Base-by-base conservation (phyloP, 1,284 basidiomycete species). In the Ustilago curta region DNA sequence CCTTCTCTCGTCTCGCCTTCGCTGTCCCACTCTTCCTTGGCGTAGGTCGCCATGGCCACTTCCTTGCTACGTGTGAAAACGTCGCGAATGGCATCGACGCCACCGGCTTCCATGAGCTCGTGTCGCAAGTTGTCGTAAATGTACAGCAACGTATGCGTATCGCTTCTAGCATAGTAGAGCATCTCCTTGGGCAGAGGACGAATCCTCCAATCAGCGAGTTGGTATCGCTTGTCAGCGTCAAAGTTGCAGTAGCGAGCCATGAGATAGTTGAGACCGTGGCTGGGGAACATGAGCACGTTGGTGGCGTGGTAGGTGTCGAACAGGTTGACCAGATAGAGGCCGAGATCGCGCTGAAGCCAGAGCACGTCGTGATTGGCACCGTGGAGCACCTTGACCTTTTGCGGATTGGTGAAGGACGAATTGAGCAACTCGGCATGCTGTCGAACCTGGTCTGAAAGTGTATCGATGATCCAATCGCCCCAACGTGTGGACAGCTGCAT, bases 241-340 rank as follows among this genome's bases (percentile, higher is more conserved):
- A 95, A 95, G 79, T 93, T 90, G 82, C 93, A 95, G 82, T 94
- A 98, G 86, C 92, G 91, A 78, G 91, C 89, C n/a, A 99, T 88
- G 11, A 99, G 88, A 48, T 91, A 89, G 0, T 92, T 92, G 9
- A 99, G 90, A 1, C 91, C 91, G 78, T 94, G 92, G 49, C 91
- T 89, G 0, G 92, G 91, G 80, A 95, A 93, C 29, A 71, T 32
- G 21, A 84, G 66, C 0, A 93, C 87, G 79, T 92, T 93, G 0
- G 94, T 93, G 1, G 96, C 96, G 79, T 98, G 95, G 84, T 91
- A 98, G 0, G 97, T 99, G 84, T 99, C 96, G 83, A 98, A 99
- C 9, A 99, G 86, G 70, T 94, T 93, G 68, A 99, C 95, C 50
- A 98, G 88, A 85, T 95, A 98, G 3, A 98, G 84, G 57, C 93